Evolutionary conservation across 305 asterid genomes (phyloP).

Genomic region (Fraxinus latifolia): DNA sequence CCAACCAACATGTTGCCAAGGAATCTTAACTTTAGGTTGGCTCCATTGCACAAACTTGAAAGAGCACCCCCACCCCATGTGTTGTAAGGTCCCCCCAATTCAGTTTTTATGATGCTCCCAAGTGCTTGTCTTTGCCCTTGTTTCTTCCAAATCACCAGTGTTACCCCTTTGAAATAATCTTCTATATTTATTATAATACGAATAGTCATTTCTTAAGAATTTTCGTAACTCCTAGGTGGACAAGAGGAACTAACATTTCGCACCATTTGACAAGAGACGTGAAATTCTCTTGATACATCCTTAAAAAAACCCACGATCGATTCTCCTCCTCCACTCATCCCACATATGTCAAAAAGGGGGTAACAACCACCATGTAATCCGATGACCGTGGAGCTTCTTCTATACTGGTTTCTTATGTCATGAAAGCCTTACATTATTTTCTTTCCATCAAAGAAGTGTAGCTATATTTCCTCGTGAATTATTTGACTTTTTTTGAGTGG

Average conservation of each 20-base stretch:
- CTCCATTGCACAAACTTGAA: background rate
- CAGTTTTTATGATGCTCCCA: background rate
- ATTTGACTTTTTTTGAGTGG: no score
- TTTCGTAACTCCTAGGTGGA: background rate
- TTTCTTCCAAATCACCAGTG: background rate
- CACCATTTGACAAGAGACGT: background rate
- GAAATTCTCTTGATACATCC: background rate
- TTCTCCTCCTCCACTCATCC: background rate
- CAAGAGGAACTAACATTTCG: background rate
- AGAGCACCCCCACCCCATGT: conserved; percentile 9
- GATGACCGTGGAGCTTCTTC: background rate
- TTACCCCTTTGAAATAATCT: background rate
- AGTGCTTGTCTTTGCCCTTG: background rate
- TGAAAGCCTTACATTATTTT: background rate
- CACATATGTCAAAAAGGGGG: background rate
- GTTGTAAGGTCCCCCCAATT: background rate
- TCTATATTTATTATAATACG: background rate
- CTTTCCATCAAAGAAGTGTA: background rate
- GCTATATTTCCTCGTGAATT: background rate
- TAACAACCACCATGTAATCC: background rate
- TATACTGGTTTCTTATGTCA: background rate
- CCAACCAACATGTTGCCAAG: conserved; percentile 43
- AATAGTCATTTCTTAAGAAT: background rate
- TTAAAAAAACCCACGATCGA: background rate
- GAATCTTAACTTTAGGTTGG: conserved; percentile 7